These are phyloP conservation scores for Pseudonitzschia multistriata DNA, from an alignment of 108 stramenopile genomes.

Conservation along the genomic window DNA sequence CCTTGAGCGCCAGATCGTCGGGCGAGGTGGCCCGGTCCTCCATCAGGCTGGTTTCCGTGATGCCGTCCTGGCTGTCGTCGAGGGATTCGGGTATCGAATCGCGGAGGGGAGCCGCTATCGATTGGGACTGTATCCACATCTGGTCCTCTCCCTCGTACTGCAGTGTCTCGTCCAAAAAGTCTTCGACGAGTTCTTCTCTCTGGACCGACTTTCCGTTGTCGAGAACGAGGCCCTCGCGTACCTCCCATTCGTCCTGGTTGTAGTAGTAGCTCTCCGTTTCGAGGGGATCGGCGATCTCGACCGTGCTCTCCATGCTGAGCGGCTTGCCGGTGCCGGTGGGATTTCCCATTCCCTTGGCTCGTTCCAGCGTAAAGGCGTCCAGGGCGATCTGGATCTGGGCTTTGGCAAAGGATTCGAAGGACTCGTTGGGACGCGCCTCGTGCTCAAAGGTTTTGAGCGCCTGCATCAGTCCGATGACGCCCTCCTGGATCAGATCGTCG, in stretches of 20 bases:
- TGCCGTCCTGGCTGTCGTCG: slow-evolving; percentile 11
- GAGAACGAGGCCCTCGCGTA: slow-evolving; percentile 26
- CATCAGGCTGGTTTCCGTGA: not conserved
- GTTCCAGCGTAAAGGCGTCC: slow-evolving; percentile 17
- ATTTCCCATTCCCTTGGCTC: slow-evolving; percentile 16
- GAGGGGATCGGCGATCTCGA: slow-evolving; percentile 39
- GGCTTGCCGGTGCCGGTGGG: slow-evolving; percentile 23
- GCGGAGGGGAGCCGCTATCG: slow-evolving; percentile 45
- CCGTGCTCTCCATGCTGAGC: slow-evolving; percentile 40
- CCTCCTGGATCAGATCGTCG: slow-evolving; percentile 68
- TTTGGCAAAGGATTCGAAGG: slow-evolving; percentile 52
- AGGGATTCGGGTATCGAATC: slow-evolving; percentile 43
- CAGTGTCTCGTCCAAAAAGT: slow-evolving; percentile 34
- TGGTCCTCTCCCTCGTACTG: slow-evolving; percentile 54
- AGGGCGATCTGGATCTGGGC: slow-evolving; percentile 35
- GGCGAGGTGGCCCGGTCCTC: slow-evolving; percentile 29
- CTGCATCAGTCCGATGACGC: slow-evolving; percentile 54
- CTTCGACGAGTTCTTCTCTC: slow-evolving; percentile 27
- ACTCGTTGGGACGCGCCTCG: slow-evolving; percentile 25
- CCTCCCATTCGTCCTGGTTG: slow-evolving; percentile 45
- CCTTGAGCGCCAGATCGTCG: slow-evolving; percentile 44
- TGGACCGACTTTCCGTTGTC: slow-evolving; percentile 23
- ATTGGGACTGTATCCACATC: slow-evolving; percentile 47
- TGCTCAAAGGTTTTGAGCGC: slow-evolving; percentile 45
- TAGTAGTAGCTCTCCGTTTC: slow-evolving; percentile 20